A percentile compares a stretch with the other conserved stretches of the same genome.
phyloP scores from a whole-genome alignment of 1,284 basidiomycete genomes.

The Acaromyces ingoldii region DNA sequence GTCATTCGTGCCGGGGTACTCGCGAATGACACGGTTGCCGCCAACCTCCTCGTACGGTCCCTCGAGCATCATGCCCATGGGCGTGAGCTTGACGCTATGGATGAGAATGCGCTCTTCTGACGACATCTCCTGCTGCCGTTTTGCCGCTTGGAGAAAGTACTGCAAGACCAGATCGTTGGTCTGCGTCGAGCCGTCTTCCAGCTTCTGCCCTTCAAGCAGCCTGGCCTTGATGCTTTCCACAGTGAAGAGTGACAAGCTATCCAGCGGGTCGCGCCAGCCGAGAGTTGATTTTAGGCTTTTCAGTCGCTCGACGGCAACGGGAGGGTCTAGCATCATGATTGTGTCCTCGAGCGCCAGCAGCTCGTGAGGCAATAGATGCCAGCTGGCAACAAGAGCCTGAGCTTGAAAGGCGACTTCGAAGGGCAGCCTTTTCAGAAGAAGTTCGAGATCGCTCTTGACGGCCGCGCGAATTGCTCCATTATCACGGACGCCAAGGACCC shows the following conservation, averaged over 20 bases:
- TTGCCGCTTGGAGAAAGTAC: not conserved
- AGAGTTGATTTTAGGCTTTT: too few relatives aligned
- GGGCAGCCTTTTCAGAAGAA: not conserved
- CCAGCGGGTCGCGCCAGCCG: too few relatives aligned
- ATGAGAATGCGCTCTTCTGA: constrained; percentile 7
- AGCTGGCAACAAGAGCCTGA: not conserved
- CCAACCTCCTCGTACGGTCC: constrained; percentile 52
- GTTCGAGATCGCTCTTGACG: not conserved
- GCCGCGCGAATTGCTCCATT: too few relatives aligned
- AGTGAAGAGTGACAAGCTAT: too few relatives aligned
- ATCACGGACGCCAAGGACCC: too few relatives aligned
- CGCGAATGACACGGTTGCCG: constrained; percentile 10
- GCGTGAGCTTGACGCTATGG: constrained; percentile 61
- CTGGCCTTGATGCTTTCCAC: not conserved
- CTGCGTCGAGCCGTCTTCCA: not conserved
- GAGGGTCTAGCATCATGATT: not conserved
- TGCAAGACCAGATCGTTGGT: too few relatives aligned
- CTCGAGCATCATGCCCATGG: constrained; percentile 65
- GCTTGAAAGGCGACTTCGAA: constrained; percentile 4
- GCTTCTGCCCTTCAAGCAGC: not conserved
- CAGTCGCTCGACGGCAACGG: not conserved
- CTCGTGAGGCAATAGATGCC: not conserved
- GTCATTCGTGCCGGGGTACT: constrained; percentile 45
- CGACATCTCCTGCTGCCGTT: not conserved
- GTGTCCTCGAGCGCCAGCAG: not conserved